phyloP scores from a whole-genome alignment of 306 rosid genomes.

The Cotoneaster glaucophyllus region DNA sequence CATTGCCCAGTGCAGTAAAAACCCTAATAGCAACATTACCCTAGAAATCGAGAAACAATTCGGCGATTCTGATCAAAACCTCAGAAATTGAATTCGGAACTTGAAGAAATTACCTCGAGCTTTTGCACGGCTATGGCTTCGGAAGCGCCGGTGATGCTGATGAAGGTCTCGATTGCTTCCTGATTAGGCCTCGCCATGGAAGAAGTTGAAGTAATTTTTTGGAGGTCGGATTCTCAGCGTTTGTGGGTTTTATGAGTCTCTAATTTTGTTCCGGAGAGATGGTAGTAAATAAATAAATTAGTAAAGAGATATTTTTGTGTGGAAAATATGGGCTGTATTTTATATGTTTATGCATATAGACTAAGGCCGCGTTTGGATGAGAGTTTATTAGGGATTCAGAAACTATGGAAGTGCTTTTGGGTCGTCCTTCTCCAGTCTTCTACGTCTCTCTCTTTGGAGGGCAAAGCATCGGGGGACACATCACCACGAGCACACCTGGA shows the following conservation, averaged over 20 bases:
- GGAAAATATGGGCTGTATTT: background rate
- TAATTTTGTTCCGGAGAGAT: background rate
- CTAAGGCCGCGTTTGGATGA: conserved; percentile 1
- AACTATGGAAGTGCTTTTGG: background rate
- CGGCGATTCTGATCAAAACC: background rate
- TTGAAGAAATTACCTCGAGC: conserved; percentile 44
- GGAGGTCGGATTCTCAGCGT: conserved; percentile 6
- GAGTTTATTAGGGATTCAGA: background rate
- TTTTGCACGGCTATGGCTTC: conserved; percentile 55
- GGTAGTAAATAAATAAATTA: background rate
- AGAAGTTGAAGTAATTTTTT: conserved; percentile 11
- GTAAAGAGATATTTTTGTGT: conserved; percentile 8
- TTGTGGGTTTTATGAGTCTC: background rate
- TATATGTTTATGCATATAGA: background rate
- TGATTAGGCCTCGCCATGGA: conserved; percentile 80
- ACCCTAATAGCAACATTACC: conserved; percentile 13
- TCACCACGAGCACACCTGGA: background rate
- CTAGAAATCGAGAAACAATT: background rate
- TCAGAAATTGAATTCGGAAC: background rate
- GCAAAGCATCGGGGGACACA: background rate
- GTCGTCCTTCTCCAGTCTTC: conserved; percentile 9
- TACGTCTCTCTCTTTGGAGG: conserved; percentile 8
- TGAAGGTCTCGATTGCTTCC: conserved; percentile 71
- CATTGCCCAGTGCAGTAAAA: conserved; percentile 16
- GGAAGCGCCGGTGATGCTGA: conserved; percentile 65